These are phyloP conservation scores for Hericium alpestre DNA, from an alignment of 768 basidiomycete species.

Conservation along the genomic window DNA sequence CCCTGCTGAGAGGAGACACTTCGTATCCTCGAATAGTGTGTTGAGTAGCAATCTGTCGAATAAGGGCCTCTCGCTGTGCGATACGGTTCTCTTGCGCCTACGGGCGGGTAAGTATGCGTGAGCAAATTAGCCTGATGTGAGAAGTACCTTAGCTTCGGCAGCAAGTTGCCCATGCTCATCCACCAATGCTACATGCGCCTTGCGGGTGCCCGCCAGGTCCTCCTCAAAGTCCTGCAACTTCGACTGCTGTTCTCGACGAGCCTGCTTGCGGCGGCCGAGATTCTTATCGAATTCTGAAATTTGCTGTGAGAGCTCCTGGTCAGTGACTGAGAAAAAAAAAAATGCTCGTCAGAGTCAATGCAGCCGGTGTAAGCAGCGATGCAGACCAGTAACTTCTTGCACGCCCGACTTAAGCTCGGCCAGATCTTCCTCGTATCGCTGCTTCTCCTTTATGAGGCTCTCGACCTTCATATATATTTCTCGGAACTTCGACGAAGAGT, in stretches of 20 bases:
- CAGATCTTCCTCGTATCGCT: slow-evolving; percentile 51
- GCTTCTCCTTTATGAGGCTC: slow-evolving; percentile 48
- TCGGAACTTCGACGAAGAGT: slow-evolving; percentile 75
- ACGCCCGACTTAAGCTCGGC: slow-evolving; percentile 52
- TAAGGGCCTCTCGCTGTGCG: slow-evolving; percentile 57
- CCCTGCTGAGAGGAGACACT: slow-evolving; percentile 55
- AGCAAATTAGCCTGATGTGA: neutral
- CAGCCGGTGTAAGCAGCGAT: neutral
- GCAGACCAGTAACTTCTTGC: slow-evolving; percentile 55
- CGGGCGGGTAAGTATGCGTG: neutral
- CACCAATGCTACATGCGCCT: slow-evolving; percentile 44
- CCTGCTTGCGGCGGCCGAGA: slow-evolving; percentile 39
- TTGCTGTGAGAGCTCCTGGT: slow-evolving; percentile 57
- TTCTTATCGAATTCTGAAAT: slow-evolving; percentile 51
- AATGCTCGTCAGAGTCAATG: neutral
- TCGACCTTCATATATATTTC: slow-evolving; percentile 71
- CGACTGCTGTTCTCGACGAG: slow-evolving; percentile 34
- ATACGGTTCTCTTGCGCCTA: slow-evolving; percentile 71
- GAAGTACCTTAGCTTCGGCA: slow-evolving; percentile 60
- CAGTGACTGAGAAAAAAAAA: slow-evolving; percentile 38
- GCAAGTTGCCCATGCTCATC: slow-evolving; percentile 56
- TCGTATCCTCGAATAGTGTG: slow-evolving; percentile 68
- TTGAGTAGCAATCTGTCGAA: slow-evolving; percentile 58
- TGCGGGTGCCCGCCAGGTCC: slow-evolving; percentile 37
- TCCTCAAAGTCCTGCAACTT: slow-evolving; percentile 55